phyloP scores from a whole-genome alignment of 148 eudicot species.

The Amaranthus hypochondriacus region DNA sequence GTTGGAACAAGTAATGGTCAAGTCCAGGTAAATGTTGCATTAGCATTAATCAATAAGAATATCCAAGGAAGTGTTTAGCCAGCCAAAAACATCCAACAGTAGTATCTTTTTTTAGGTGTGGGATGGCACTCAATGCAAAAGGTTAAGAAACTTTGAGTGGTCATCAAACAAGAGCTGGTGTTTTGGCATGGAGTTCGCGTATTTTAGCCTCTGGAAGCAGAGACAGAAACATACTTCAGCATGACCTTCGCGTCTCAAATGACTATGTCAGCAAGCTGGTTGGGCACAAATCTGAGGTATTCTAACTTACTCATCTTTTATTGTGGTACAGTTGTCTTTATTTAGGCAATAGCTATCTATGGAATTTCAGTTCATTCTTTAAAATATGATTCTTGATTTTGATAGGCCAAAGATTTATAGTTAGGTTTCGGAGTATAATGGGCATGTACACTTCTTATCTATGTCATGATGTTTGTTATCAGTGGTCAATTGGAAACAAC shows the following conservation, averaged over 20 bases:
- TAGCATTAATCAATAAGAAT: not conserved
- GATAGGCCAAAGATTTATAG: too few relatives aligned
- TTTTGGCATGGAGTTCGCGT: conserved; percentile 93
- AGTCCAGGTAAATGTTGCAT: conserved; percentile 59
- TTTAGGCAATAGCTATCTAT: too few relatives aligned
- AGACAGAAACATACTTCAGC: conserved; percentile 92
- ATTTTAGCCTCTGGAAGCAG: conserved; percentile 91
- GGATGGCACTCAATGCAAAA: conserved; percentile 93
- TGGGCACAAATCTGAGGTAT: conserved; percentile 98
- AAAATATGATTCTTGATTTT: too few relatives aligned
- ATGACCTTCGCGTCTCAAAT: conserved; percentile 82
- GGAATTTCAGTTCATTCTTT: too few relatives aligned
- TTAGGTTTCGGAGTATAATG: too few relatives aligned
- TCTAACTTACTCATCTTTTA: too few relatives aligned
- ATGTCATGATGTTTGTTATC: too few relatives aligned
- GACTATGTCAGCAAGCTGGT: conserved; percentile 85
- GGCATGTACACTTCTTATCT: too few relatives aligned
- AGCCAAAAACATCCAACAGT: not conserved
- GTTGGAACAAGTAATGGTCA: conserved; percentile 83
- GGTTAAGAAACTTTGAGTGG: conserved; percentile 78
- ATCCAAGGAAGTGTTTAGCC: not conserved
- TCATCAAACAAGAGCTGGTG: conserved; percentile 94
- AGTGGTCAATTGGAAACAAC: too few relatives aligned
- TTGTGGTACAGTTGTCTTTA: not conserved
- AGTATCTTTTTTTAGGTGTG: conserved; percentile 49